Evolutionary conservation across 2,329 filamentous ascomycete genomes (phyloP), one percentile per base, ranked within the genome.

Genomic region (Camillea tinctor): DNA sequence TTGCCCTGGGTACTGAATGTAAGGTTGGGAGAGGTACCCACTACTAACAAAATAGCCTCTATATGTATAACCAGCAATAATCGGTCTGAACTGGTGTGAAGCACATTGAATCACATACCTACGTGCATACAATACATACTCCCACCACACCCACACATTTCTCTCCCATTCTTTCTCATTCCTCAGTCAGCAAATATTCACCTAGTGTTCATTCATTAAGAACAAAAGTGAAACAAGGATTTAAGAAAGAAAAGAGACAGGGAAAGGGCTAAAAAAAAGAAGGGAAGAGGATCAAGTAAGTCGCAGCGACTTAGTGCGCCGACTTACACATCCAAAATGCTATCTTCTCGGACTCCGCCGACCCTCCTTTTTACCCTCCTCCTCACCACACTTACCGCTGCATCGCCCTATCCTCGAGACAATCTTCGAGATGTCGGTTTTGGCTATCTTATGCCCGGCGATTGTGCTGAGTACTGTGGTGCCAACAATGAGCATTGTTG

Each of bases 401-500:
- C 83, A 19, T 71, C 74, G 22, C 84, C 85, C 0, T 82, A 78
- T 59, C 82, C 82, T 50, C 78, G 76, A 68, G 80, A 84, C 65
- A 75, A 76, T 60, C 70, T 82, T 26, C 78, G 81, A 67, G 79
- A 80, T 68, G 60, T 66, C 26, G 83, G 82, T 65, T 80, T 77
- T 67, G 80, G 80, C 58, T 85, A 77, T 63, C 78, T 86, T 49
- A 76, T 80, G 75, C 75, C 73, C 20, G 79, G 82, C 63, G 73
- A 71, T 58, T 87, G 84, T 75, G 76, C 73, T 52, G 71, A 78
- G 40, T 80, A 80, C 73, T 88, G 85, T 73, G 85, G 85, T 62
- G 72, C 75, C 55, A 74, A 84, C 57, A 81, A 81, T 66, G 79
- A 84, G 70, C 81, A 80, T 72, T 88, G 85, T 75, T 88, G 85